Base-by-base conservation (phyloP, 768 basidiomycete species). In the Tulasnella sp. region DNA sequence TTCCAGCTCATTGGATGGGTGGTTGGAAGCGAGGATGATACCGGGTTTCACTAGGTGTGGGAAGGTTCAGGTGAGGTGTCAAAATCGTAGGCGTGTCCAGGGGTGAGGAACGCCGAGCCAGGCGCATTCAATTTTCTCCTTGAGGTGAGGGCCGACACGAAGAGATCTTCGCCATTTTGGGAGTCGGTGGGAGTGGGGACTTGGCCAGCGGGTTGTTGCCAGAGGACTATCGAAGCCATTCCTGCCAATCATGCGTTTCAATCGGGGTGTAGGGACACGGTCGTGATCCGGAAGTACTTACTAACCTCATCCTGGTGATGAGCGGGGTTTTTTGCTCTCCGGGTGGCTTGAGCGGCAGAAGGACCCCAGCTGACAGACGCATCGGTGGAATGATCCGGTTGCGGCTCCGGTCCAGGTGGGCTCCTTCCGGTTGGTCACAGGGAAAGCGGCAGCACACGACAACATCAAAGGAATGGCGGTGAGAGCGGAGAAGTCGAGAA, bases 311-410 rank as follows among this genome's bases (percentile, higher is more conserved):
- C 92, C 70, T 93, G 92, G 80, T 94, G 88, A 85, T 95, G 94
- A 78, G 92, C 93, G 39, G 94, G 94, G 82, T 95, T 96, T 96
- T 96, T 95, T 29, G 95, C 93, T 75, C 95, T 90, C 77, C 95
- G 89, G 20, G 86, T 86, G 2, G 93, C 93, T 83, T 95, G 94
- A 29, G 93, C 93, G 23, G 93, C 92, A 39, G 93, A 90, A n/a
- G 91, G 89, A 48, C 90, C 88, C 32, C 87, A 85, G 35, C 32
- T n/a, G 29, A 51, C 40, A 35, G 70, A 44, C 23, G 57, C 61
- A 32, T 69, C 39, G 57, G 32, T 40, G 23, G 76, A 71, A 40
- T 39, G 42, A 48, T 77, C 76, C 5, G 76, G 76, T 70, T 71
- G 57, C 23, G 76, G 76, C 4, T 75, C 74, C 20, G 67, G 76